phyloP scores from a whole-genome alignment of 441 rosid genomes.

The Populus trichocarpa region DNA sequence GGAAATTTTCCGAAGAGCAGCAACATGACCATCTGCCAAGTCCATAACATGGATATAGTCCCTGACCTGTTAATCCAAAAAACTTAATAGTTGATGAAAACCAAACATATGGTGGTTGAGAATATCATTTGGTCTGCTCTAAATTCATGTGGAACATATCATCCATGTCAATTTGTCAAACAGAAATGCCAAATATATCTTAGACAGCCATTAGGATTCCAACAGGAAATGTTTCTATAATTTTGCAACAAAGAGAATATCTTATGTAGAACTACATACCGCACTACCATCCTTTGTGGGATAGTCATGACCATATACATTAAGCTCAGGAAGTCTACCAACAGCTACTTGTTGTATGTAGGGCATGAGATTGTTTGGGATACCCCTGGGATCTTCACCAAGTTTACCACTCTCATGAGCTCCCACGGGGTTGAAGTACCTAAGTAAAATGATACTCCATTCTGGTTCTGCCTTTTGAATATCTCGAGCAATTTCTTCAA shows the following conservation, averaged over 20 bases:
- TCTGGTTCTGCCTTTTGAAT: slow-evolving; percentile 59
- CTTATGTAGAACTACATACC: slow-evolving; percentile 42
- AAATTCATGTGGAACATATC: background rate
- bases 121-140: background rate
- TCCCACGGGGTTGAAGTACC: slow-evolving; percentile 93
- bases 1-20: slow-evolving; percentile 72
- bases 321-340: slow-evolving; percentile 73
- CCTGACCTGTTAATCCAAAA: slow-evolving; percentile 53
- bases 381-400: slow-evolving; percentile 93
- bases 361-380: slow-evolving; percentile 98
- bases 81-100: background rate
- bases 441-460: slow-evolving; percentile 75
- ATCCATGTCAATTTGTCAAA: background rate
- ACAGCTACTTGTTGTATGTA: slow-evolving; percentile 49
- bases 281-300: slow-evolving; percentile 86
- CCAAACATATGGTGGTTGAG: background rate
- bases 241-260: background rate
- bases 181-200: background rate
- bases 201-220: background rate
- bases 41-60: slow-evolving; percentile 96
- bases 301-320: slow-evolving; percentile 84
- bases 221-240: background rate
- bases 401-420: slow-evolving; percentile 92
- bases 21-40: slow-evolving; percentile 92
- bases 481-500: slow-evolving; percentile 91